Conservation (phyloP, 768 basidiomycete genomes). For the Chiua virens region DNA sequence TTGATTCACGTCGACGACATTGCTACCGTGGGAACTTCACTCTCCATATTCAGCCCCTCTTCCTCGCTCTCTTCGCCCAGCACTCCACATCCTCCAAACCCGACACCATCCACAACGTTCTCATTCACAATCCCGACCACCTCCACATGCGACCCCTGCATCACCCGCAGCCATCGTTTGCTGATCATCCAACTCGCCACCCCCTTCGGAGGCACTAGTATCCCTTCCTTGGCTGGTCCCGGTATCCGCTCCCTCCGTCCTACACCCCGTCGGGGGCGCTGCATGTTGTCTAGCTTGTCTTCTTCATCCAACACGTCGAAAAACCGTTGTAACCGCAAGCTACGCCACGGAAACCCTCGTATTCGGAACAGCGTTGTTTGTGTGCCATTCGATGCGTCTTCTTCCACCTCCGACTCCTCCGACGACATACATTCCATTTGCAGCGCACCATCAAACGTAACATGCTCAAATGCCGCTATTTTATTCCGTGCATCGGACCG, state of each 20-base stretch:
- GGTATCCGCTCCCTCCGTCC: constrained; percentile 54
- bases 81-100: constrained; percentile 22
- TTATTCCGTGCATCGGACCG: constrained; percentile 61
- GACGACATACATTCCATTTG: constrained; percentile 79
- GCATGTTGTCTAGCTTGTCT: constrained; percentile 43
- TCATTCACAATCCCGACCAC: constrained; percentile 43
- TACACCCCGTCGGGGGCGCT: constrained; percentile 56
- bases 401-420: constrained; percentile 68
- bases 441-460: constrained; percentile 68
- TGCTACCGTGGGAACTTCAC: constrained; percentile 17
- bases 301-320: constrained; percentile 62
- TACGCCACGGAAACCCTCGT: constrained; percentile 69
- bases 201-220: constrained; percentile 61
- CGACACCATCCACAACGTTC: constrained; percentile 42
- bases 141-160: constrained; percentile 47
- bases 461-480: constrained; percentile 53
- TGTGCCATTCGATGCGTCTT: constrained; percentile 26
- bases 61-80: constrained; percentile 60
- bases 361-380: constrained; percentile 45
- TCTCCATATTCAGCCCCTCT: too few relatives aligned
- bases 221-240: constrained; percentile 57
- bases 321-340: constrained; percentile 57
- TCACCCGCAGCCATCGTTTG: constrained; percentile 53
- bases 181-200: constrained; percentile 78
- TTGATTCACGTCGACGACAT: too few relatives aligned